Conservation (phyloP, 805 yeast species). For the Millerozyma acaciae region DNA sequence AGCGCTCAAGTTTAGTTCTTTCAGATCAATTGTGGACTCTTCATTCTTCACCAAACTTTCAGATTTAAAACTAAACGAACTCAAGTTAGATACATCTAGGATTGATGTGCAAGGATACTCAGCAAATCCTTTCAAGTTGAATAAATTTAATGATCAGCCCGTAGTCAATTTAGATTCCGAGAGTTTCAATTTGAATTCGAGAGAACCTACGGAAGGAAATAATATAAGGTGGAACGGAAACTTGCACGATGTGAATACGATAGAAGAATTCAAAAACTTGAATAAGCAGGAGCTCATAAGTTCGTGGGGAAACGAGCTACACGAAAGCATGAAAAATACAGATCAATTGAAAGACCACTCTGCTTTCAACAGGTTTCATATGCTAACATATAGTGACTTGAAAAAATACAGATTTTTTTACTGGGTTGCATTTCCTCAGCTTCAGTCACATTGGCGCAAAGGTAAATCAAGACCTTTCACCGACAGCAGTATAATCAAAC, state of each 20-base stretch:
- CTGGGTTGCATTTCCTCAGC: slow-evolving; percentile 82
- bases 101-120: slow-evolving; percentile 43
- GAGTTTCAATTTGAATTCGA: slow-evolving; percentile 19
- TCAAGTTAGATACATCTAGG: slow-evolving; percentile 56
- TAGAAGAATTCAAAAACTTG: slow-evolving; percentile 73
- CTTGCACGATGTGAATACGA: slow-evolving; percentile 65
- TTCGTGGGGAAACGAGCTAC: slow-evolving; percentile 28
- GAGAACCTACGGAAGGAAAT: slow-evolving; percentile 2
- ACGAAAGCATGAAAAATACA: slow-evolving; percentile 29
- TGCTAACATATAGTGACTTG: slow-evolving; percentile 77
- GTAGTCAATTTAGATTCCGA: slow-evolving; percentile 30
- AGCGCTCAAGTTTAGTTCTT: slow-evolving; percentile 40
- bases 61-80: slow-evolving; percentile 65
- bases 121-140: slow-evolving; percentile 30
- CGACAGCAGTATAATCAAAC: too few species aligned
- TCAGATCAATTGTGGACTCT: slow-evolving; percentile 77
- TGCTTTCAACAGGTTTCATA: slow-evolving; percentile 31
- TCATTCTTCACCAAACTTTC: slow-evolving; percentile 80
- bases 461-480: too few species aligned
- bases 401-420: slow-evolving; percentile 84
- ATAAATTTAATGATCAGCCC: slow-evolving; percentile 33
- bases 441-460: slow-evolving; percentile 51
- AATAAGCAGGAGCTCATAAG: slow-evolving; percentile 62
- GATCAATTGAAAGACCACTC: slow-evolving; percentile 17
- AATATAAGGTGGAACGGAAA: slow-evolving; percentile 28